Percentiles rank a stretch among this genome's conserved stretches.
phyloP scores from a whole-genome alignment of 2,329 filamentous ascomycete genomes.

The Colletotrichum sp. region DNA sequence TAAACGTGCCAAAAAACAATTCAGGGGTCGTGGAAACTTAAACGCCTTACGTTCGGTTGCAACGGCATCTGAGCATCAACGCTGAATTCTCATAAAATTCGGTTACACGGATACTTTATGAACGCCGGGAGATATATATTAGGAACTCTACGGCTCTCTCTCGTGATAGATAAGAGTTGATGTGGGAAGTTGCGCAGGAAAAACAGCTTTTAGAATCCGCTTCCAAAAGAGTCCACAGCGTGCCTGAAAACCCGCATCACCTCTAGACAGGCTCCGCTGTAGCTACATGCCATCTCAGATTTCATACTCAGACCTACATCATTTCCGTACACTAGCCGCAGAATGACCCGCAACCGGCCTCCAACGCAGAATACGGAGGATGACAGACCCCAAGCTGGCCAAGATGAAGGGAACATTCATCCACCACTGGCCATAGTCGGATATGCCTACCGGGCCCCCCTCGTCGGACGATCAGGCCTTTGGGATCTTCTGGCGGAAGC shows the following conservation, averaged over 20 bases:
- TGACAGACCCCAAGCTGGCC: neutral
- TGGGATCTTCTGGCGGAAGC: constrained; percentile 28
- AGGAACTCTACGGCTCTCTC: neutral
- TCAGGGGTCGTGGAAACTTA: neutral
- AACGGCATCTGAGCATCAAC: neutral
- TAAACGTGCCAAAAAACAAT: neutral
- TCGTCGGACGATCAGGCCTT: constrained; percentile 8
- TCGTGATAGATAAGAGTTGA: neutral
- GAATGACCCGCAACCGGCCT: neutral
- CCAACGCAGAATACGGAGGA: neutral
- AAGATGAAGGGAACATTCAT: neutral
- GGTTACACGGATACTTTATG: neutral
- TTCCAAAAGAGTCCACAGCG: too few species aligned
- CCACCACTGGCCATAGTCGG: neutral
- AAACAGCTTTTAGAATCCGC: neutral
- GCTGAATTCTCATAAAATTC: neutral
- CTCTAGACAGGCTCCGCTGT: too few species aligned
- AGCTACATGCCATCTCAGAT: too few species aligned
- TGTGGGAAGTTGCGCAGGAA: neutral
- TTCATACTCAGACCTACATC: too few species aligned
- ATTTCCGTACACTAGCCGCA: neutral
- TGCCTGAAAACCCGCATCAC: too few species aligned
- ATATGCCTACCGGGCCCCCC: neutral
- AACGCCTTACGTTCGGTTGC: neutral
- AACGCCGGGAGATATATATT: neutral